Base-by-base conservation (phyloP, 305 asterid species). In the Fraxinus floribunda region DNA sequence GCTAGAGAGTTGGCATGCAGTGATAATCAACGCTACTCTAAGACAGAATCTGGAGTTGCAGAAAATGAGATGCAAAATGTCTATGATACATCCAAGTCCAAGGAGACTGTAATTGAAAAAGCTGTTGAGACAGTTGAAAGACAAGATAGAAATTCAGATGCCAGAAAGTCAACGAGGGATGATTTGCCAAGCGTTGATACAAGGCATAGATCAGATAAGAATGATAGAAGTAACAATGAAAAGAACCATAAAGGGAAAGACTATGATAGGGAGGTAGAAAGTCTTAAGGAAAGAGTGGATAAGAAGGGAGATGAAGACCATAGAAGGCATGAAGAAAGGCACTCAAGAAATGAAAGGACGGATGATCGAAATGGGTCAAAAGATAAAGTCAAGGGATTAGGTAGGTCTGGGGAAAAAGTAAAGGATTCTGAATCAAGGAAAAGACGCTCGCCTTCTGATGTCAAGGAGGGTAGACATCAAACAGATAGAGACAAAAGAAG, bases 361-460 rank as follows among this genome's bases (percentile, higher is more conserved):
- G 89, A 87, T 49, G 83, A 88, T 86, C 87, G 81, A 72, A 88
- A 86, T 89, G 91, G 79, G 80, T 88, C 90, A 76, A 90, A 87
- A 86, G 97, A 93, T 76, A 90, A 86, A 88, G 86, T 80, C 79
- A 90, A 91, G 84, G 98, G 91, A 72, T 88, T 83, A 89, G 89
- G 78, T 85, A 91, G 89, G 86, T 81, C 83, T 55, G 91, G 84
- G 77, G 97, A 91, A 86, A 93, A 87, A 78, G 84, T 86, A 72
- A 93, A 84, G 89, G 90, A 87, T 82, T 86, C 87, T 81, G 97
- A 91, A 82, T 86, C 97, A 78, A 91, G 92, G 89, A 91, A 86
- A 90, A 88, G 88, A 24, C 72, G 9, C n/a, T 89, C 95, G 74
- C 93, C 97, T 86, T 86, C 90, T 52, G 85, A 86, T 75, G 84